Evolutionary conservation across 2,329 filamentous ascomycete genomes (phyloP).

Genomic region (Fusarium euwallaceae): DNA sequence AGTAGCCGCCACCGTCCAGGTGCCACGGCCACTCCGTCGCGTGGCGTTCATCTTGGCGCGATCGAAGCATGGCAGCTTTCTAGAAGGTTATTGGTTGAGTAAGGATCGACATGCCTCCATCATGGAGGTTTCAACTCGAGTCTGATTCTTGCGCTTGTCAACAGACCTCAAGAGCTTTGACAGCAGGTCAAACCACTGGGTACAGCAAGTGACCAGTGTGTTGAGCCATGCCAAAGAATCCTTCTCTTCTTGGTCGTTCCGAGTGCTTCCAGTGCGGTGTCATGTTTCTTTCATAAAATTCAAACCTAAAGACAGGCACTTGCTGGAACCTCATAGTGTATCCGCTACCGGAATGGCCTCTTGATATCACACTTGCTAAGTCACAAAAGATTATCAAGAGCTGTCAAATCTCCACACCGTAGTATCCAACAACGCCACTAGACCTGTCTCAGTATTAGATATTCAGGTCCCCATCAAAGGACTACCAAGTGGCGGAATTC

Average conservation of each 20-base stretch:
- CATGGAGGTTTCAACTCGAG: not conserved
- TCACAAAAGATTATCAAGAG: not conserved
- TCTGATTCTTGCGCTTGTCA: not conserved
- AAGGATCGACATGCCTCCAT: not conserved
- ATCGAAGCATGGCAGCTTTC: not conserved
- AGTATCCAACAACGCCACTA: not conserved
- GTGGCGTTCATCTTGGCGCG: not conserved
- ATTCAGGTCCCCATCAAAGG: not conserved
- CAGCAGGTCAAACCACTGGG: not conserved
- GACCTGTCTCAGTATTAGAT: not conserved
- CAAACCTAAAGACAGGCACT: not conserved
- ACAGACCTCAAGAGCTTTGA: not conserved
- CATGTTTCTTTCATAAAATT: not conserved
- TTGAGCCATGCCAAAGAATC: not conserved
- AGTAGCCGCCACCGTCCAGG: not conserved
- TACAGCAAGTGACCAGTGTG: not conserved
- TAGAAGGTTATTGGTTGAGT: not conserved
- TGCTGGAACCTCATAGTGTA: too few species aligned
- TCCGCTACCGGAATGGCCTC: not conserved
- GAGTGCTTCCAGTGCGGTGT: too few species aligned
- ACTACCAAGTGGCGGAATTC: not conserved
- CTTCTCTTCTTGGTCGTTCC: not conserved
- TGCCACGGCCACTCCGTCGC: constrained; percentile 4
- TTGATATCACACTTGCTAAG: not conserved
- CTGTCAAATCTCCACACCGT: not conserved